Evolutionary conservation across 2,329 filamentous ascomycete genomes (phyloP).

Genomic region (Cordyceps pruinosa): DNA sequence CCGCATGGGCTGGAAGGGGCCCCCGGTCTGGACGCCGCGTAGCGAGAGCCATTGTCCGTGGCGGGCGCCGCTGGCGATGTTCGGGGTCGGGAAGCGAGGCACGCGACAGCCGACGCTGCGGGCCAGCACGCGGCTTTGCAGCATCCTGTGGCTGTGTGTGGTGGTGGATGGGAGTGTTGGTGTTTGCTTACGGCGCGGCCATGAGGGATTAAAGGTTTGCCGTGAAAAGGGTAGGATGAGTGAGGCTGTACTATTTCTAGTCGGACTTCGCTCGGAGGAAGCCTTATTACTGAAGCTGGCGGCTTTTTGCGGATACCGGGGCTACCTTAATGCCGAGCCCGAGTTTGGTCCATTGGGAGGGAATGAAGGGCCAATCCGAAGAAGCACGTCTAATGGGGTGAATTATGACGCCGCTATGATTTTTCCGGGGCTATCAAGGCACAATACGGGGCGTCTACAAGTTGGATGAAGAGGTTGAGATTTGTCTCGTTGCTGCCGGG

Average conservation of each 20-base stretch:
- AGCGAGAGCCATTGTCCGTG: constrained; percentile 6
- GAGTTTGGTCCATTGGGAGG: background rate
- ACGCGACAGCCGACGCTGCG: constrained; percentile 8
- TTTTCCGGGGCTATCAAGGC: background rate
- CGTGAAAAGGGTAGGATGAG: background rate
- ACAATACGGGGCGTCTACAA: background rate
- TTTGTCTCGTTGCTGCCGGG: background rate
- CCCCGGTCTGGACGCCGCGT: constrained; percentile 26
- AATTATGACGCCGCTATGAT: background rate
- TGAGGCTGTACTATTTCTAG: background rate
- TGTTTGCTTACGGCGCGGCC: background rate
- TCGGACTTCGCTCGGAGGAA: background rate
- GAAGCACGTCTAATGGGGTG: background rate
- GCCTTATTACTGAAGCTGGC: background rate
- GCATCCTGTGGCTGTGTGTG: background rate
- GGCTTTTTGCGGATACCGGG: constrained; percentile 6
- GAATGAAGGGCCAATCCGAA: background rate
- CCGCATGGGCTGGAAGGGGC: constrained; percentile 56
- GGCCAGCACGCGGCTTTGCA: constrained; percentile 5
- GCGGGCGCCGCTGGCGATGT: background rate
- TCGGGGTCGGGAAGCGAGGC: background rate
- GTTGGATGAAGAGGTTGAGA: background rate
- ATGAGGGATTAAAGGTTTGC: background rate
- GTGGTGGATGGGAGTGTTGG: background rate
- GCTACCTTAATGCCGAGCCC: constrained; percentile 2